phyloP scores from a whole-genome alignment of 371 early-diverging fungal genomes.

The Scutellospora calospora region DNA sequence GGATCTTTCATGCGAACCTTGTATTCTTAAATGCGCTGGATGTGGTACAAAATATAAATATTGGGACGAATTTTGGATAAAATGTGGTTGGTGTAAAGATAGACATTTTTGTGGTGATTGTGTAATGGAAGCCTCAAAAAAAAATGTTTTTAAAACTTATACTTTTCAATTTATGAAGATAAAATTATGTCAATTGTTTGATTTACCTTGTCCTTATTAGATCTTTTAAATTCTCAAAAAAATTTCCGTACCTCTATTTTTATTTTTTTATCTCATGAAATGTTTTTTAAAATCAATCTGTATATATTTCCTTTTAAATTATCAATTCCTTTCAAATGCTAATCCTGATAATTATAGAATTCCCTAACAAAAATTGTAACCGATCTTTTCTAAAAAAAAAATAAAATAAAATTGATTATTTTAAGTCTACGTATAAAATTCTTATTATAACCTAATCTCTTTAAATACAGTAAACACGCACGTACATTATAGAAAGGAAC shows the following conservation, averaged over 20 bases:
- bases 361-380: too few species aligned
- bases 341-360: too few species aligned
- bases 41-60: slow-evolving; percentile 30
- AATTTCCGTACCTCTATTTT: too few species aligned
- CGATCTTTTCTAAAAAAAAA: too few species aligned
- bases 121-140: slow-evolving; percentile 1
- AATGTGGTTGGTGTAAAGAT: slow-evolving; percentile 31
- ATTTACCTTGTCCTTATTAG: slow-evolving; percentile 29
- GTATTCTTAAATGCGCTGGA: not conserved
- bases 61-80: slow-evolving; percentile 38
- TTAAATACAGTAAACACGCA: too few species aligned
- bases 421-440: too few species aligned
- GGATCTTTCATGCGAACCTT: not conserved
- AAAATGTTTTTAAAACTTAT: not conserved
- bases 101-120: slow-evolving; percentile 32
- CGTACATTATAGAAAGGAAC: too few species aligned
- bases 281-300: not conserved
- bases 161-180: slow-evolving; percentile 4
- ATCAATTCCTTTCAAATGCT: too few species aligned
- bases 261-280: not conserved
- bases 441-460: too few species aligned
- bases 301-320: not conserved
- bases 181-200: slow-evolving; percentile 24
- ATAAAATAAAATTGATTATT: too few species aligned
- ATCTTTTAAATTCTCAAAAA: too few species aligned